These are phyloP conservation scores for Ganoderma leucocontextum DNA, from an alignment of 1,284 basidiomycete genomes.

Conservation along the genomic window DNA sequence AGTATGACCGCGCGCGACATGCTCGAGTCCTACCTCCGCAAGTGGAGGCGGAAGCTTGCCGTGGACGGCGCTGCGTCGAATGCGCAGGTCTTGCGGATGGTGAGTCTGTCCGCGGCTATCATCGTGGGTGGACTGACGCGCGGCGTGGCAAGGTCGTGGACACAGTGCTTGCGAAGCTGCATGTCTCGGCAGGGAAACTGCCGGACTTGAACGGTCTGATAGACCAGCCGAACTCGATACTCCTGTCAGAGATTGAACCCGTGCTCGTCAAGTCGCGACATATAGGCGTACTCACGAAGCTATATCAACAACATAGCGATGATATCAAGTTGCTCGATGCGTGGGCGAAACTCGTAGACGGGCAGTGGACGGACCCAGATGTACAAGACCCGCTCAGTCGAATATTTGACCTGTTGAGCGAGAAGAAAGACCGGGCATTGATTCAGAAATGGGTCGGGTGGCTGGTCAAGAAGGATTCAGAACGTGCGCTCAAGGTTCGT, in stretches of 20 bases:
- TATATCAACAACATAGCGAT: slow-evolving; percentile 68
- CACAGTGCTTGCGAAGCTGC: slow-evolving; percentile 81
- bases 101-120: slow-evolving; percentile 28
- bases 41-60: slow-evolving; percentile 47
- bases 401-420: slow-evolving; percentile 71
- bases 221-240: slow-evolving; percentile 63
- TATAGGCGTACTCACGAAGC: slow-evolving; percentile 69
- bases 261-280: slow-evolving; percentile 60
- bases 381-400: slow-evolving; percentile 75
- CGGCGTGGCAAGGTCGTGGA: slow-evolving; percentile 72
- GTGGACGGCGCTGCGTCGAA: slow-evolving; percentile 30
- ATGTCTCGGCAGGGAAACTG: slow-evolving; percentile 66
- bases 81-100: slow-evolving; percentile 31
- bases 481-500: slow-evolving; percentile 75
- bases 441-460: slow-evolving; percentile 83
- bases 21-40: slow-evolving; percentile 69
- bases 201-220: slow-evolving; percentile 72
- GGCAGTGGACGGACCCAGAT: slow-evolving; percentile 69
- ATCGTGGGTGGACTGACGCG: slow-evolving; percentile 15
- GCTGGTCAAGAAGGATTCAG: slow-evolving; percentile 75
- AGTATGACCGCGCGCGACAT: slow-evolving; percentile 70
- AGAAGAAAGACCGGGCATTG: slow-evolving; percentile 65
- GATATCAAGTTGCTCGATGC: slow-evolving; percentile 69
- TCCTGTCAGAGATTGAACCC: slow-evolving; percentile 71
- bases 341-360: slow-evolving; percentile 79